phyloP scores from a whole-genome alignment of 805 yeast genomes.

The Wickerhamomyces strasburgensis region DNA sequence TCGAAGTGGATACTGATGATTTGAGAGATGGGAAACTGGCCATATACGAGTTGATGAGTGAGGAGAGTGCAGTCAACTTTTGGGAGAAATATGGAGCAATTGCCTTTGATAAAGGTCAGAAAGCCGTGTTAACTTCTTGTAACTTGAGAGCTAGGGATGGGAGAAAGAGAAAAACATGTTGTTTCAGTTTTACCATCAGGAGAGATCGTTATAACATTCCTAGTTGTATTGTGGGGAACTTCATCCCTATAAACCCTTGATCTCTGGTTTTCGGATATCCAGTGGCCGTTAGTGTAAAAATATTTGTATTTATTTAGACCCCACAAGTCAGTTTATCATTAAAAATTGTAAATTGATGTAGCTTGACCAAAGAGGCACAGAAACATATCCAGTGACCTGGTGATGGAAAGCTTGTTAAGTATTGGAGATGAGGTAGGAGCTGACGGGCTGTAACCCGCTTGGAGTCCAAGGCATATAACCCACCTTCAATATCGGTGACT shows the following conservation, averaged over 20 bases:
- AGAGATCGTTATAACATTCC: conserved; percentile 93
- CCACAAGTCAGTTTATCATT: too few species aligned
- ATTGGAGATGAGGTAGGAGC: too few species aligned
- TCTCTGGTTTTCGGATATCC: too few species aligned
- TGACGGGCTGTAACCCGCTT: too few species aligned
- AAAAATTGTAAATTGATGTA: too few species aligned
- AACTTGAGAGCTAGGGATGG: conserved; percentile 81
- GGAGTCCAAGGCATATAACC: too few species aligned
- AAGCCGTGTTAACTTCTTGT: conserved; percentile 91
- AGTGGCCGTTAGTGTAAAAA: too few species aligned
- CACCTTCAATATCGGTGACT: too few species aligned
- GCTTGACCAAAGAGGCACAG: too few species aligned
- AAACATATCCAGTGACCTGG: too few species aligned
- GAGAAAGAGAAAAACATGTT: conserved; percentile 72
- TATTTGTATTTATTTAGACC: too few species aligned
- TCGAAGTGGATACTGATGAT: conserved; percentile 86
- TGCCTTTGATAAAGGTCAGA: conserved; percentile 93
- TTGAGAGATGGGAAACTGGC: conserved; percentile 88
- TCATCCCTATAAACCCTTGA: conserved; percentile 66
- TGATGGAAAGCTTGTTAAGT: too few species aligned
- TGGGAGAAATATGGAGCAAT: conserved; percentile 98
- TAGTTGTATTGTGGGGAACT: conserved; percentile 92
- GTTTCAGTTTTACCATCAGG: conserved; percentile 90
- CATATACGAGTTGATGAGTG: conserved; percentile 90
- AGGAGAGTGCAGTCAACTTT: conserved; percentile 91